These are phyloP conservation scores for Termitomyces heimii DNA, from an alignment of 768 basidiomycete species.

Conservation along the genomic window DNA sequence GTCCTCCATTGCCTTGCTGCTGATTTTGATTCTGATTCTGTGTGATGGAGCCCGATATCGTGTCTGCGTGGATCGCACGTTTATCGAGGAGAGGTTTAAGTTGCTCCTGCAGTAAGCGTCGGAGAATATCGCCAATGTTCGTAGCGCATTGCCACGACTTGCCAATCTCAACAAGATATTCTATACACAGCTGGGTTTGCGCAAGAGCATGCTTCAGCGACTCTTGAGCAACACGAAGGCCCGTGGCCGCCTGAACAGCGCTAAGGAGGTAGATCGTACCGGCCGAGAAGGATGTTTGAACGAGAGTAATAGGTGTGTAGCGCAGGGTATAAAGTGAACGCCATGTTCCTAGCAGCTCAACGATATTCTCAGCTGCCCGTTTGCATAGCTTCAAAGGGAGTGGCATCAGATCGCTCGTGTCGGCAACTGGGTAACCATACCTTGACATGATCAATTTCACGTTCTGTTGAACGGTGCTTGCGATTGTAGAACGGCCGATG, in stretches of 20 bases:
- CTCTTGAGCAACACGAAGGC: slow-evolving; percentile 39
- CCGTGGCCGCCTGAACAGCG: slow-evolving; percentile 47
- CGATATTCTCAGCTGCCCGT: slow-evolving; percentile 48
- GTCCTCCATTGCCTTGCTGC: neutral
- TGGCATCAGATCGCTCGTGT: slow-evolving; percentile 12
- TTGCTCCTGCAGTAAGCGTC: slow-evolving; percentile 35
- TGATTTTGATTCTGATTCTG: neutral
- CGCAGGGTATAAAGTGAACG: slow-evolving; percentile 48
- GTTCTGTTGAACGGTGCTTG: slow-evolving; percentile 31
- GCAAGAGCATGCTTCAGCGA: slow-evolving; percentile 36
- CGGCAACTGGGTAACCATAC: slow-evolving; percentile 22
- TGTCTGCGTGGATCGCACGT: slow-evolving; percentile 12
- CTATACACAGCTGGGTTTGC: slow-evolving; percentile 41
- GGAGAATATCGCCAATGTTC: slow-evolving; percentile 42
- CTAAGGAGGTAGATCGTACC: slow-evolving; percentile 53
- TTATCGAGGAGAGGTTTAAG: slow-evolving; percentile 34
- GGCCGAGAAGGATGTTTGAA: slow-evolving; percentile 53
- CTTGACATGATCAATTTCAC: slow-evolving; percentile 47
- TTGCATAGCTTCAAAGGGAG: slow-evolving; percentile 37
- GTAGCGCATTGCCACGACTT: slow-evolving; percentile 48
- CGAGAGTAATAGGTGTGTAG: slow-evolving; percentile 50
- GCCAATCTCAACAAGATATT: slow-evolving; percentile 48
- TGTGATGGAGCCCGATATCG: neutral
- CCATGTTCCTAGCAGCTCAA: slow-evolving; percentile 46
- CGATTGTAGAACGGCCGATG: slow-evolving; percentile 52